These are phyloP conservation scores for Deinandra increscens DNA, from an alignment of 129 eudicot species.

Conservation along the genomic window DNA sequence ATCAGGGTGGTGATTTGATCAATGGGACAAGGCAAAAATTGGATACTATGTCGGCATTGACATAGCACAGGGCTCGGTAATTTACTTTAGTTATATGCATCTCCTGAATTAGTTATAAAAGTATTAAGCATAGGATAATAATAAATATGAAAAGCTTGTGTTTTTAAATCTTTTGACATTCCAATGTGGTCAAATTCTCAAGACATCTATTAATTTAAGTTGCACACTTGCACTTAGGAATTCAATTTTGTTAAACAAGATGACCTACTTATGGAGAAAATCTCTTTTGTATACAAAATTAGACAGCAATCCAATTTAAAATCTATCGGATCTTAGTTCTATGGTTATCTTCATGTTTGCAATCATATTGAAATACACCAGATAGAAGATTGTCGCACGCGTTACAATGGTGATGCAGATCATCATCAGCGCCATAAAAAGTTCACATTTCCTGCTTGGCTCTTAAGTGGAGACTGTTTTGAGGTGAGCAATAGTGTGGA, in stretches of 20 bases:
- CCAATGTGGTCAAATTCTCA: background rate
- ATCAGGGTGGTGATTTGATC: conserved; percentile 94
- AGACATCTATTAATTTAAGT: background rate
- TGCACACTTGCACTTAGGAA: too few species aligned
- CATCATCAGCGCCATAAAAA: conserved; percentile 97
- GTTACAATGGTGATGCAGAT: conserved; percentile 98
- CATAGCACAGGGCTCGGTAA: conserved; percentile 96
- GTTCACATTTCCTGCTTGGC: conserved; percentile 89
- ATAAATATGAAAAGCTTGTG: background rate
- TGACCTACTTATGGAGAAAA: too few species aligned
- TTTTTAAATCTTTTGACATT: background rate
- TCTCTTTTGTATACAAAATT: too few species aligned
- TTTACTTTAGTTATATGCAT: conserved; percentile 5
- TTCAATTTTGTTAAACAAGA: too few species aligned
- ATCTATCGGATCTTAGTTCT: background rate
- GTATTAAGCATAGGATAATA: background rate
- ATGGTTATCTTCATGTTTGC: background rate
- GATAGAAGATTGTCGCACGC: conserved; percentile 98
- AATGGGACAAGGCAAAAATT: conserved; percentile 97
- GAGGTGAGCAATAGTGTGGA: conserved; percentile 79
- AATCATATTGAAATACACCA: conserved; percentile 32
- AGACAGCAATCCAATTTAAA: background rate
- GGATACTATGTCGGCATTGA: conserved; percentile 97
- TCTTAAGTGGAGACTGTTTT: conserved; percentile 90
- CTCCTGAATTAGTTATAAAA: background rate